Base-by-base conservation (phyloP, 1,284 basidiomycete genomes). In the Naganishia liquefaciens region DNA sequence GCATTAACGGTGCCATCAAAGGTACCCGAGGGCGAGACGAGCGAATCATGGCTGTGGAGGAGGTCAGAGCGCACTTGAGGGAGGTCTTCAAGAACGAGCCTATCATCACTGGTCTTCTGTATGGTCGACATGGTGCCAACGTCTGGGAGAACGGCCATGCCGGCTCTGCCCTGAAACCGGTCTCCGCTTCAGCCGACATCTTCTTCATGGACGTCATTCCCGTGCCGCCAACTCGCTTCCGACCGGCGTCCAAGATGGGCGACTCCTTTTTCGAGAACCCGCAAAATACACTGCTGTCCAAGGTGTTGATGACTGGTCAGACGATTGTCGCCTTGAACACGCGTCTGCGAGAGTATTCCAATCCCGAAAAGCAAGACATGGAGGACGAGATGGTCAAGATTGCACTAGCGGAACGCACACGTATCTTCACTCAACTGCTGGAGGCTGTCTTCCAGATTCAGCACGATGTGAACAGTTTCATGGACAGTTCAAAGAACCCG, bases 401-500 rank as follows among this genome's bases (percentile, higher is more conserved):
- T 6, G 71, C 72, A 4, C 74, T 75, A 15, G 71, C 69, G 2
- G 76, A 80, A 44, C 82, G 85, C 54, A 82, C 82, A 70, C 83
- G 83, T 66, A 77, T 88, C 9, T 86, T 93, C 75, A 84, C 86
- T 44, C 79, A 82, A 42, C 84, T 99, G 40, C 82, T 98, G 62
- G 91, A 93, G 73, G 80, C 86, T 3, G 80, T 99, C 65, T 86
- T 97, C 68, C 90, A 93, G 75, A 84, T 99, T 21, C 96, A 99
- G 78, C 83, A 92, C 63, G 90, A 95, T 70, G 93, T 99, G 71
- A 99, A 99, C 78, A 93, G 89, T 75, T 97, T 97, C 80, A 91
- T 99, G 78, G 96, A 99, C 77, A 93, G 91, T 73, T 90, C 87
- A 76, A 98, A 98, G 82, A 99, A 99, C 75, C 94, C 96, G 1